Evolutionary conservation across 768 basidiomycete species (phyloP).

Genomic region (Lactarius akahatsu): DNA sequence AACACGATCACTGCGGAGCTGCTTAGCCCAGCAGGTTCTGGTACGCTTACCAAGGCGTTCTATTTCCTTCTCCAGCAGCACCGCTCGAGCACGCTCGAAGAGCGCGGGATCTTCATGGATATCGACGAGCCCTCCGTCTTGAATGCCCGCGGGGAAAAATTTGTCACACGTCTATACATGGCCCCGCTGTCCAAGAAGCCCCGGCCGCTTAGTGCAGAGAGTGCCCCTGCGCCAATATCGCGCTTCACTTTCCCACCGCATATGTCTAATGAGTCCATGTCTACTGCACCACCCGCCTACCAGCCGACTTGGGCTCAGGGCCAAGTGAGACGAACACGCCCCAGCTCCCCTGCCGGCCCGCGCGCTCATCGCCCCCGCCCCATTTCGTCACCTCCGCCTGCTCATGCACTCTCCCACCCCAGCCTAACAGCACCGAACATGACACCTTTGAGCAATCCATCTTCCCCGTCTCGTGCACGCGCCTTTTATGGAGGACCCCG

Average conservation of each 20-base stretch:
- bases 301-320: constrained; percentile 21
- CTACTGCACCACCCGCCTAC: constrained; percentile 25
- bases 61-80: constrained; percentile 81
- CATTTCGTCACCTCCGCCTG: constrained; percentile 27
- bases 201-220: constrained; percentile 27
- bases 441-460: constrained; percentile 11
- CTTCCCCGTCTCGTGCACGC: constrained; percentile 7
- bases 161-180: constrained; percentile 44
- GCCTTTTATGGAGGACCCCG: constrained; percentile 21
- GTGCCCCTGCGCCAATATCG: constrained; percentile 8
- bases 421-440: constrained; percentile 10
- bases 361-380: constrained; percentile 29
- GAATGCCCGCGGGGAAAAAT: constrained; percentile 34
- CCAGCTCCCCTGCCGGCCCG: constrained; percentile 29
- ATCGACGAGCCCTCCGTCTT: constrained; percentile 33
- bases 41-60: constrained; percentile 81
- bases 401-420: constrained; percentile 14
- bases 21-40: constrained; percentile 65
- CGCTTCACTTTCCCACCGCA: constrained; percentile 20
- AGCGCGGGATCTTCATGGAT: constrained; percentile 49
- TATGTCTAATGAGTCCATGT: constrained; percentile 23
- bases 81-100: constrained; percentile 60
- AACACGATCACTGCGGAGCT: constrained; percentile 62
- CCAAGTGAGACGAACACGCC: constrained; percentile 25
- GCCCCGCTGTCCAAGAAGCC: constrained; percentile 40